phyloP scores from a whole-genome alignment of 495 filamentous ascomycete genomes.

The Penicillium macrosclerotiorum region DNA sequence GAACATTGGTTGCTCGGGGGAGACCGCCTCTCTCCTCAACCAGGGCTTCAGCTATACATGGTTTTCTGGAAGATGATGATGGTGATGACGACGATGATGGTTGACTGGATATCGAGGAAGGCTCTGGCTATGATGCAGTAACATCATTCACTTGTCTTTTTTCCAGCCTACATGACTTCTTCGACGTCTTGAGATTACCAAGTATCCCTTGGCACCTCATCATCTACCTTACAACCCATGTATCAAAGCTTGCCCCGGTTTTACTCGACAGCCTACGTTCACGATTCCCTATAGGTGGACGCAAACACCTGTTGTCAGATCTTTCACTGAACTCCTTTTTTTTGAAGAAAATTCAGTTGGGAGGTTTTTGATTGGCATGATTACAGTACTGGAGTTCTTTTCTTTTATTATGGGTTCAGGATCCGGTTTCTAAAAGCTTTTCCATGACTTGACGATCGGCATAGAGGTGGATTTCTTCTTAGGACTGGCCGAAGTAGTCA shows the following conservation, averaged over 20 bases:
- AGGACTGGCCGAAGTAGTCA: constrained; percentile 1
- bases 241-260: constrained; percentile 11
- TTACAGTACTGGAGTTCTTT: constrained; percentile 19
- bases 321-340: constrained; percentile 2
- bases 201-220: constrained; percentile 1
- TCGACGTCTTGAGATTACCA: constrained; percentile 11
- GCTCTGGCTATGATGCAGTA: constrained; percentile 26
- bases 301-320: constrained; percentile 7
- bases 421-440: constrained; percentile 24
- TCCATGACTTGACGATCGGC: constrained; percentile 20
- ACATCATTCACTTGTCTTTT: constrained; percentile 32
- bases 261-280: background rate
- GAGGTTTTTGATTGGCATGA: constrained; percentile 19
- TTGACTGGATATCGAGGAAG: constrained; percentile 13
- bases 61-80: constrained; percentile 47
- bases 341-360: constrained; percentile 6
- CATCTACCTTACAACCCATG: constrained; percentile 13
- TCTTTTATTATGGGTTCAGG: constrained; percentile 6
- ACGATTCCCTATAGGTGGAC: constrained; percentile 1
- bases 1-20: constrained; percentile 37
- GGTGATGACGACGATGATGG: constrained; percentile 49
- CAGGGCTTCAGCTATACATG: constrained; percentile 34
- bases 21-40: constrained; percentile 22
- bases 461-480: constrained; percentile 18
- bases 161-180: constrained; percentile 10